phyloP scores from a whole-genome alignment of 805 yeast species.

The Yarrowia sp. region DNA sequence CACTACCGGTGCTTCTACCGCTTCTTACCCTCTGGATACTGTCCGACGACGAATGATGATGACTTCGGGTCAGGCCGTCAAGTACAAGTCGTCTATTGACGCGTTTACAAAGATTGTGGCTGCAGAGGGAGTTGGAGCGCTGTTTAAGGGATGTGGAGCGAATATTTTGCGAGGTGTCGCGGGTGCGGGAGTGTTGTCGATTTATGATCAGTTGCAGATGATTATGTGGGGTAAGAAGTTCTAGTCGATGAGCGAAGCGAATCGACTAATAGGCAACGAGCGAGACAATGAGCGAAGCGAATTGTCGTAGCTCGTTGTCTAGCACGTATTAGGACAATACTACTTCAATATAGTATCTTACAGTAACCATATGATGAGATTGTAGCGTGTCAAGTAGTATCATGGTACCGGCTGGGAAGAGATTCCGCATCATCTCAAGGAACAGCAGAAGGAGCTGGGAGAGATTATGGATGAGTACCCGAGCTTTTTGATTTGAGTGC shows the following conservation, averaged over 20 bases:
- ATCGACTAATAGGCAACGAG: no score
- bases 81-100: conserved; percentile 93
- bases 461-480: conserved; percentile 36
- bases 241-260: conserved; percentile 35
- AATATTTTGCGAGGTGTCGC: conserved; percentile 99
- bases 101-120: conserved; percentile 89
- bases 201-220: conserved; percentile 95
- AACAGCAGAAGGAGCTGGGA: conserved; percentile 36
- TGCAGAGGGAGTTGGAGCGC: conserved; percentile 88
- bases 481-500: conserved; percentile 34
- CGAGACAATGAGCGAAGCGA: no score
- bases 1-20: conserved; percentile 97
- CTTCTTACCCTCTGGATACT: conserved; percentile 98
- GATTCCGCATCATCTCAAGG: conserved; percentile 33
- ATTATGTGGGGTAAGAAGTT: conserved; percentile 95
- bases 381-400: no score
- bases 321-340: no score
- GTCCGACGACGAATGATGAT: conserved; percentile 99
- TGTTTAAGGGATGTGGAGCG: conserved; percentile 99
- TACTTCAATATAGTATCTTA: no score
- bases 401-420: conserved; percentile 33
- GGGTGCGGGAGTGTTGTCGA: conserved; percentile 98
- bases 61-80: conserved; percentile 98
- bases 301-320: no score
- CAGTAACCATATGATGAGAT: no score